phyloP scores from a whole-genome alignment of 805 yeast genomes.

The Torulaspora franciscae region DNA sequence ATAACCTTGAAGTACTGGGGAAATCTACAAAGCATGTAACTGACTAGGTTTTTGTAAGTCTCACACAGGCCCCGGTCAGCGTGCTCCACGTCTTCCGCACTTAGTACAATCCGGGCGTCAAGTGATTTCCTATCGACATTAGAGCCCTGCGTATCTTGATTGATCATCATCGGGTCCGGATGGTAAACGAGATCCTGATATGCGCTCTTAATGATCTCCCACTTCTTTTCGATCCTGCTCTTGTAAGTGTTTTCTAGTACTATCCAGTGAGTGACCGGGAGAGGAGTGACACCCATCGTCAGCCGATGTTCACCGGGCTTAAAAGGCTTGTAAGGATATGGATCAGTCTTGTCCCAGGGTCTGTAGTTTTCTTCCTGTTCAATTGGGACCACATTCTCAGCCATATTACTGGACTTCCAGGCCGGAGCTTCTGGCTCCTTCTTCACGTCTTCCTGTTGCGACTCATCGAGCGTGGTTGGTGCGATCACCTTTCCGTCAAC shows the following conservation, averaged over 20 bases:
- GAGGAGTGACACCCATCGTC: slow-evolving; percentile 56
- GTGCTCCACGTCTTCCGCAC: slow-evolving; percentile 19
- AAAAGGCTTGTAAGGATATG: slow-evolving; percentile 52
- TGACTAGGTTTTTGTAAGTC: slow-evolving; percentile 41
- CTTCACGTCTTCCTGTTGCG: not conserved
- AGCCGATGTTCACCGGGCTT: slow-evolving; percentile 54
- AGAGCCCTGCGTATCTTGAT: not conserved
- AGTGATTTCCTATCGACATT: slow-evolving; percentile 20
- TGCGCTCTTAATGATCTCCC: slow-evolving; percentile 20
- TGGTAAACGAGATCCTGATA: slow-evolving; percentile 19
- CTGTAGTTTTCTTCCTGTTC: slow-evolving; percentile 10
- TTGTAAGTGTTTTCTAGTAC: slow-evolving; percentile 57
- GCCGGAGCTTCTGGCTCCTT: slow-evolving; percentile 19
- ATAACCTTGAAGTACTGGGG: slow-evolving; percentile 46
- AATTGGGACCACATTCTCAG: slow-evolving; percentile 32
- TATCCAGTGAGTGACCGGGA: slow-evolving; percentile 51
- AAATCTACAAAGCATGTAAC: slow-evolving; percentile 44
- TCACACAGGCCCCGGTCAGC: slow-evolving; percentile 43
- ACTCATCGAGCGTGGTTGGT: not conserved
- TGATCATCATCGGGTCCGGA: slow-evolving; percentile 23
- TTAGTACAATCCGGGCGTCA: slow-evolving; percentile 21
- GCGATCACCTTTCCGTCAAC: not conserved
- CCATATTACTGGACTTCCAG: slow-evolving; percentile 28
- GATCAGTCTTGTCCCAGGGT: slow-evolving; percentile 41
- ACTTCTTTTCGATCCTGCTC: slow-evolving; percentile 40